These are phyloP conservation scores for Xanthoceras sorbifolium DNA, from an alignment of 345 rosid genomes.

Conservation along the genomic window DNA sequence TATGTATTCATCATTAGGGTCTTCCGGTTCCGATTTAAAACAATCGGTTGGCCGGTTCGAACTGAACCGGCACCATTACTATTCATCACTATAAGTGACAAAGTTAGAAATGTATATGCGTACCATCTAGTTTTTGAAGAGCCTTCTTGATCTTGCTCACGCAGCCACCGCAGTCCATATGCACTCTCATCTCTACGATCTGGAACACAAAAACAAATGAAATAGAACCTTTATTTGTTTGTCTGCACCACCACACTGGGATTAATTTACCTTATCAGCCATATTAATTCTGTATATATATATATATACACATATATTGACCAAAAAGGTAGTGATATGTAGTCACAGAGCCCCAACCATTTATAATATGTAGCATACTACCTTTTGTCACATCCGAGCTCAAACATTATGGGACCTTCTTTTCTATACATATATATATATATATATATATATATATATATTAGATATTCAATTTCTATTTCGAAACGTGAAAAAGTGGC, in stretches of 20 bases:
- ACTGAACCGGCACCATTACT: no score
- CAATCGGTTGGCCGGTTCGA: no score
- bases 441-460: no score
- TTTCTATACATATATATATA: no score
- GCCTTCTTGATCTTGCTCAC: slow-evolving; percentile 59
- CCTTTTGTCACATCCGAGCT: background rate
- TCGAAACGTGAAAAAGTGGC: background rate
- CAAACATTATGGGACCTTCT: no score
- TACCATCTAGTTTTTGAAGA: slow-evolving; percentile 65
- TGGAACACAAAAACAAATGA: slow-evolving; percentile 19
- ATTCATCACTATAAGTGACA: no score
- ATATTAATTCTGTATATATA: background rate
- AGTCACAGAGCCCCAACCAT: no score
- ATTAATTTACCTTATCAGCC: background rate
- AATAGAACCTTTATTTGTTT: background rate
- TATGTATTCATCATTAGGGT: no score
- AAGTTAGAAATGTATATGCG: background rate
- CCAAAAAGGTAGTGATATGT: background rate
- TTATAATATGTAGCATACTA: no score
- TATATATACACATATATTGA: no score
- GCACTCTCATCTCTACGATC: slow-evolving; percentile 69
- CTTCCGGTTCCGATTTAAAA: no score
- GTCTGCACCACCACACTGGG: background rate
- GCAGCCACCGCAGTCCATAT: slow-evolving; percentile 80
- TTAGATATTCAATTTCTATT: background rate